A percentile compares a stretch with the other conserved stretches of the same genome.
phyloP scores from a whole-genome alignment of 2,329 filamentous ascomycete genomes.

The Aspergillus tamarii region DNA sequence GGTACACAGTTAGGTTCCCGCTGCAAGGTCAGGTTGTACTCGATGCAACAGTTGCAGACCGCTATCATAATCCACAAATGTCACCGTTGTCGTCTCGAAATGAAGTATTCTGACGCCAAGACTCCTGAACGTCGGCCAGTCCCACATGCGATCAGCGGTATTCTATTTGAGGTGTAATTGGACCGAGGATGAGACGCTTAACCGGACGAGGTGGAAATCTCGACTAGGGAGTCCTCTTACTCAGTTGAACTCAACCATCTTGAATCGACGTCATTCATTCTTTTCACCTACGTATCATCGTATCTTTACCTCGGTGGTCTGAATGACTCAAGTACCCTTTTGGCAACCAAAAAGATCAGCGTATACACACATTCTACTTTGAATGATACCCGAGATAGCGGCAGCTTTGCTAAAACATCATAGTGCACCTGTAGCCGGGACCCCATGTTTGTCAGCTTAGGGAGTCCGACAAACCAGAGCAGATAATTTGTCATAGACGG shows the following conservation, averaged over 20 bases:
- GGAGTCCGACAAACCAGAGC: background rate
- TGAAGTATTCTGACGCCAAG: background rate
- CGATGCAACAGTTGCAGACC: background rate
- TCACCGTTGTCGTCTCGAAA: background rate
- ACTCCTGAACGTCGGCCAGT: background rate
- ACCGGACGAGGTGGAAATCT: background rate
- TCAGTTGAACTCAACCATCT: background rate
- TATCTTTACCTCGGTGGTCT: background rate
- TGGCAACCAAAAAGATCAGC: background rate
- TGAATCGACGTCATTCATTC: background rate
- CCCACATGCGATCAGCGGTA: background rate
- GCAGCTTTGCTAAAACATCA: background rate
- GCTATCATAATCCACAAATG: background rate
- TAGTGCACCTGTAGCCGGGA: background rate
- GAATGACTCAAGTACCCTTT: background rate
- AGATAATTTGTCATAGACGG: background rate
- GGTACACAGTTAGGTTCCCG: background rate
- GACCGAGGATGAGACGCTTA: background rate
- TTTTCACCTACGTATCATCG: too few relatives aligned
- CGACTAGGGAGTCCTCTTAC: background rate
- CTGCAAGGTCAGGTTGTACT: background rate
- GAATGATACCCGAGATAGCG: background rate
- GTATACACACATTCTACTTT: background rate
- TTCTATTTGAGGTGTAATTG: background rate
- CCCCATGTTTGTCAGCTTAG: background rate